Base-by-base conservation (phyloP, 257 asterid species). In the Rhazya stricta region DNA sequence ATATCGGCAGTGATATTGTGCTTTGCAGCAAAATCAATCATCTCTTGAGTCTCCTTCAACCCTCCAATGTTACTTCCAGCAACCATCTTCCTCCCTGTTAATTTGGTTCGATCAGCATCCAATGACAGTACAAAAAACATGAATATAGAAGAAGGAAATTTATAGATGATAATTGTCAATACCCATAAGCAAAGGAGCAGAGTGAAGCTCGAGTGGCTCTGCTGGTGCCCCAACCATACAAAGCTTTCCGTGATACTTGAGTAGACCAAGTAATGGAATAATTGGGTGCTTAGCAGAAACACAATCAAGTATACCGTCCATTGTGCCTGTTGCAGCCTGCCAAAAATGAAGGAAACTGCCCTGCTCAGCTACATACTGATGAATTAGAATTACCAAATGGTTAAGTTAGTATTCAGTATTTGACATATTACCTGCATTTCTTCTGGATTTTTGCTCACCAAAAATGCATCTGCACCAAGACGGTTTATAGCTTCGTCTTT, bases 251-350 rank as follows among this genome's bases (percentile, higher is more conserved):
- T 75, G 46, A 61, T 65, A 32, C 57, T 82, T 82, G 67, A 82
- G 63, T 34, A 82, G 72, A 13, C 16, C n/a, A 30, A 82, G 27
- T 73, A 82, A 79, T 46, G 83, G 81, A 54, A 58, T 29, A 29
- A 82, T 5, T 9, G 81, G 81, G 60, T 82, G 85, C 46, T 27
- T 56, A 30, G 79, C 81, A 7, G 85, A 71, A 23, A 75, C 83
- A 0, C 78, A 66, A 58, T 82, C 85, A 39, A 82, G 41, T 16
- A 78, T 78, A 12, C 75, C 77, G 29, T 81, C 85, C 72, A 78
- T n/a, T 3, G 92, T 81, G 19, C 84, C 79, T 0, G 61, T 73
- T 5, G 91, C 93, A 39, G 85, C 89, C 93, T 89, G 66, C 32
- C 3, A 12, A 48, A 48, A 48, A 48, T 2, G 54, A 48, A 48